Base-by-base conservation (phyloP, 805 yeast species). In the Suhomyces sp. region DNA sequence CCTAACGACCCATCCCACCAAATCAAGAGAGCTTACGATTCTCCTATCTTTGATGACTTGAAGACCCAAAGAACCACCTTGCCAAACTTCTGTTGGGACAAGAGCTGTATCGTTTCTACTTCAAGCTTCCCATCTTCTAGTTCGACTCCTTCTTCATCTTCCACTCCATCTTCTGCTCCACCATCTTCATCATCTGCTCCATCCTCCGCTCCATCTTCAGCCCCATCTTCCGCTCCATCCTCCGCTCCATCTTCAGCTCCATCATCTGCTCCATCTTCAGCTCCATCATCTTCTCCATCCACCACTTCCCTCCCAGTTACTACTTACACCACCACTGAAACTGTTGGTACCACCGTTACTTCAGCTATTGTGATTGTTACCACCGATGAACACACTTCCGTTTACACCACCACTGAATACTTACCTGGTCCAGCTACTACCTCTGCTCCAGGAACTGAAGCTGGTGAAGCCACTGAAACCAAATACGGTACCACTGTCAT, bases 381-480 rank as follows among this genome's bases (percentile, higher is more conserved):
- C 22, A 29, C 31, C 19, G 19, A 24, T 17, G 22, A 12, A 10
- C n/a, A 27, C 13, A 26, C 28, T 21, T 11, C 36, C 19, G 26
- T 30, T 15, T 20, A 19, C 20, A 21, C 33, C 28, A 25, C 41
- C 30, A 31, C 41, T 20, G 17, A 37, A 2, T 18, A 14, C 25
- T 28, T 25, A 26, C 22, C 34, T 11, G 13, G 16, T 1, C 33
- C 33, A 30, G 21, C 6, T n/a, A 20, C 33, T 13, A 19, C 55
- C 39, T 42, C 54, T 35, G 60, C 54, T 42, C 54, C 50, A 34
- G 50, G 44, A 53, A 33, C 53, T 31, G 55, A 52, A 51, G 50
- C 11, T 17, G 27, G 16, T 16, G 21, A 15, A 17, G 53, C 63
- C 25, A 57, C 61, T 18, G 32, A 50, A 25, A 35, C 56, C 20